These are phyloP conservation scores for Candida stauntonica DNA, from an alignment of 805 yeast genomes.

Conservation along the genomic window DNA sequence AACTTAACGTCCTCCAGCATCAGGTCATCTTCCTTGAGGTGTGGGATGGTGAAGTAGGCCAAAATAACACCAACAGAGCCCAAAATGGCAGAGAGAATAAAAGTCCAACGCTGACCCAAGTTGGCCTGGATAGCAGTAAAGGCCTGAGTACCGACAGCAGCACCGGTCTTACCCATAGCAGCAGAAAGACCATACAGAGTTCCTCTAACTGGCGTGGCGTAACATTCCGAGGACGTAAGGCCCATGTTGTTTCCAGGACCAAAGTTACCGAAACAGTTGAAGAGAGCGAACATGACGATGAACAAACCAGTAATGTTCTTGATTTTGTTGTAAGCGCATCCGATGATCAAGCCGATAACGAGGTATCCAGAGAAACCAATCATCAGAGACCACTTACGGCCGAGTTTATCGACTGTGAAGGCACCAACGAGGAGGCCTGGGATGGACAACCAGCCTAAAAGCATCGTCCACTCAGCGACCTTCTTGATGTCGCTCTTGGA, in stretches of 20 bases:
- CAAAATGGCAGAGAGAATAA: slow-evolving; percentile 71
- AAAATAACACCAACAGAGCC: slow-evolving; percentile 61
- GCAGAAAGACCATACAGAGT: slow-evolving; percentile 73
- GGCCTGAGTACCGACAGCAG: slow-evolving; percentile 73
- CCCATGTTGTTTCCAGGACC: slow-evolving; percentile 83
- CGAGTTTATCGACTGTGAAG: slow-evolving; percentile 54
- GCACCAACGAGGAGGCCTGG: slow-evolving; percentile 79
- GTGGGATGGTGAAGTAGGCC: slow-evolving; percentile 62
- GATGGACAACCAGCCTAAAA: slow-evolving; percentile 58
- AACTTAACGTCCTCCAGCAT: slow-evolving; percentile 59
- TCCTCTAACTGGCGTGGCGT: slow-evolving; percentile 75
- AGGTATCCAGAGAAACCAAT: slow-evolving; percentile 68
- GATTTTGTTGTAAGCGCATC: slow-evolving; percentile 56
- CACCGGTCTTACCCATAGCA: slow-evolving; percentile 80
- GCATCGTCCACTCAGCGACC: slow-evolving; percentile 70
- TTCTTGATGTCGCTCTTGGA: slow-evolving; percentile 39
- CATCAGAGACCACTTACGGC: slow-evolving; percentile 69
- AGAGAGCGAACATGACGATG: slow-evolving; percentile 67
- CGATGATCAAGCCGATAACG: slow-evolving; percentile 67
- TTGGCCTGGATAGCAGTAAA: slow-evolving; percentile 64
- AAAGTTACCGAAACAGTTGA: slow-evolving; percentile 65
- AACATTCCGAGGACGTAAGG: slow-evolving; percentile 59
- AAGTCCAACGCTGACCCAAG: slow-evolving; percentile 70
- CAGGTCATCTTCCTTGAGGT: slow-evolving; percentile 64
- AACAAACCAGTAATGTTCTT: slow-evolving; percentile 56